Conservation (phyloP, 345 rosid genomes). For the Clausena lansium region DNA sequence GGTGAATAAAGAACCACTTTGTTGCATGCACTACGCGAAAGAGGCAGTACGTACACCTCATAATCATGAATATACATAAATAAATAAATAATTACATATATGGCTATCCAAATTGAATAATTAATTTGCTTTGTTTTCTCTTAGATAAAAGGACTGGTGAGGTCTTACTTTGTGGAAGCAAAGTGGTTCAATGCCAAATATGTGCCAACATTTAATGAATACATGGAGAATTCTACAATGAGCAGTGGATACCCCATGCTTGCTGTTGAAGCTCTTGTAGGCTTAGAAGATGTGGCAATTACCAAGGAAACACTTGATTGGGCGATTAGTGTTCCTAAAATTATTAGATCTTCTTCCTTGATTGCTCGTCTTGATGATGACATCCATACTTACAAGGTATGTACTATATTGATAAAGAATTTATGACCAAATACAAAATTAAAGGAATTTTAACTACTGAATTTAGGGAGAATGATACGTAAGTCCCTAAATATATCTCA, state of each 20-base stretch:
- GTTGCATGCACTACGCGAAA: neutral
- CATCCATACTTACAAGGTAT: neutral
- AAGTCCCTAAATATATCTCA: too few relatives aligned
- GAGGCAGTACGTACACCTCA: neutral
- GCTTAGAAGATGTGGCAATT: neutral
- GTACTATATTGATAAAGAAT: neutral
- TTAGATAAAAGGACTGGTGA: neutral
- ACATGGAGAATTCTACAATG: neutral
- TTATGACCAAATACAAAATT: neutral
- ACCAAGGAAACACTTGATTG: neutral
- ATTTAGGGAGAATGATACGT: too few relatives aligned
- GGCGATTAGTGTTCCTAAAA: neutral
- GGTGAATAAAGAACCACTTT: neutral
- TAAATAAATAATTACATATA: too few relatives aligned
- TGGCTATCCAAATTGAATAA: neutral
- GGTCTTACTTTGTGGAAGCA: conserved; percentile 6
- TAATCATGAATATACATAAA: neutral
- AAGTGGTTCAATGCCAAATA: neutral
- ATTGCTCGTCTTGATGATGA: neutral
- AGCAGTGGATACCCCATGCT: conserved; percentile 12
- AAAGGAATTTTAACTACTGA: too few relatives aligned
- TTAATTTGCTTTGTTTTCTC: neutral
- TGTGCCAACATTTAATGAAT: conserved; percentile 7
- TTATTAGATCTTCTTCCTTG: neutral
- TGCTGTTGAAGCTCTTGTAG: neutral